These are phyloP conservation scores for Aspergillus luchuensis DNA, from an alignment of 2,329 filamentous ascomycete genomes.

Conservation along the genomic window DNA sequence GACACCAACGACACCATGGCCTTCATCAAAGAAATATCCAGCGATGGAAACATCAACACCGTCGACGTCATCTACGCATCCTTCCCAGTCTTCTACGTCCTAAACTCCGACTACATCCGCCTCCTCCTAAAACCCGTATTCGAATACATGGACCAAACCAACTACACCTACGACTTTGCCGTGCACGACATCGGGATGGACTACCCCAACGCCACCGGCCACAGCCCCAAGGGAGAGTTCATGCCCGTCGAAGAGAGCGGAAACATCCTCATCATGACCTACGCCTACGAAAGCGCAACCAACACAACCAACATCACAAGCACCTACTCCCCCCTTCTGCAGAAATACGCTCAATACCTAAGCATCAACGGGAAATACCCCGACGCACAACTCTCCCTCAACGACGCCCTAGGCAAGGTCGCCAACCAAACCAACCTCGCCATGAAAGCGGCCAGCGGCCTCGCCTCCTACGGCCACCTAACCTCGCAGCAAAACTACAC, in stretches of 20 bases:
- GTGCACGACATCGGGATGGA: conserved; percentile 40
- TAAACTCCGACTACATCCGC: conserved; percentile 42
- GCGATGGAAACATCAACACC: conserved; percentile 45
- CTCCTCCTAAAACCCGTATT: conserved; percentile 46
- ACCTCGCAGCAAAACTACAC: conserved; percentile 37
- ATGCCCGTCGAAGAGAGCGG: conserved; percentile 44
- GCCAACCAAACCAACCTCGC: conserved; percentile 48
- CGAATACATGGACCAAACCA: conserved; percentile 38
- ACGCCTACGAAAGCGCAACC: conserved; percentile 38
- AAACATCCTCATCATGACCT: conserved; percentile 39
- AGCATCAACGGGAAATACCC: conserved; percentile 38
- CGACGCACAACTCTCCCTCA: conserved; percentile 38
- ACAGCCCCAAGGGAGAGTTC: conserved; percentile 34
- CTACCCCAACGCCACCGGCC: conserved; percentile 44
- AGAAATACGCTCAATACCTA: conserved; percentile 41
- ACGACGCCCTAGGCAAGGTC: conserved; percentile 40
- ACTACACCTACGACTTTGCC: conserved; percentile 35
- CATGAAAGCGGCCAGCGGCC: conserved; percentile 46
- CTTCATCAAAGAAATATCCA: conserved; percentile 46
- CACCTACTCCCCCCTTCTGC: conserved; percentile 35
- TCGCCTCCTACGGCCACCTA: conserved; percentile 33
- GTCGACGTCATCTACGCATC: conserved; percentile 45
- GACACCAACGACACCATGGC: conserved; percentile 30
- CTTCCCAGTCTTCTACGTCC: conserved; percentile 44
- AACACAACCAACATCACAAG: conserved; percentile 36